Conservation (phyloP, 495 filamentous ascomycete species). For the Penicillium cosmopolitanum region DNA sequence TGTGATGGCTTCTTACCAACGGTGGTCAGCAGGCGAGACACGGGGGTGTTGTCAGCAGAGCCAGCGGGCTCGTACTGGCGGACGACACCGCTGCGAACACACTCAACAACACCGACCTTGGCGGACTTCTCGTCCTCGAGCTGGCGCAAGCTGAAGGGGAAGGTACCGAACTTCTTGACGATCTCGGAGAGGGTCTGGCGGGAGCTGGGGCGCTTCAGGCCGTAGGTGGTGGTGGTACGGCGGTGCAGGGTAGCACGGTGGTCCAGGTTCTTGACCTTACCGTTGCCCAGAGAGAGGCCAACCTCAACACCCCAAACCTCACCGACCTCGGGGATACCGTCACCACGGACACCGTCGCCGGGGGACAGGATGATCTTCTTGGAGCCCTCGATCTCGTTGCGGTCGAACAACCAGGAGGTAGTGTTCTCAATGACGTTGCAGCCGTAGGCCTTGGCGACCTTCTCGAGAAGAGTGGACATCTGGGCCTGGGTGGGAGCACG, state of each 20-base stretch:
- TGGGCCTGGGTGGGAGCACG: conserved; percentile 80
- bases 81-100: conserved; percentile 86
- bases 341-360: conserved; percentile 82
- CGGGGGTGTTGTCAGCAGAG: conserved; percentile 82
- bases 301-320: conserved; percentile 99
- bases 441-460: conserved; percentile 86
- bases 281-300: conserved; percentile 84
- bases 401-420: conserved; percentile 92
- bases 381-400: conserved; percentile 95
- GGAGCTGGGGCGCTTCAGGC: conserved; percentile 88
- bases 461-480: conserved; percentile 86
- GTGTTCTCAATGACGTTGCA: conserved; percentile 96
- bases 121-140: conserved; percentile 95
- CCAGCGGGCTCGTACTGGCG: conserved; percentile 94
- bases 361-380: conserved; percentile 97
- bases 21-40: conserved; percentile 85
- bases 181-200: conserved; percentile 89
- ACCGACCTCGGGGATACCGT: conserved; percentile 85
- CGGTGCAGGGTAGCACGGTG: conserved; percentile 90
- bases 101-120: conserved; percentile 95
- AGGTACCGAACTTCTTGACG: conserved; percentile 93
- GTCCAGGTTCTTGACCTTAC: conserved; percentile 89
- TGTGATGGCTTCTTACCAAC: conserved; percentile 66
- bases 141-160: conserved; percentile 97
- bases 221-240: conserved; percentile 86